Conservation (phyloP, 768 basidiomycete species). For the Suillus subalutaceus region DNA sequence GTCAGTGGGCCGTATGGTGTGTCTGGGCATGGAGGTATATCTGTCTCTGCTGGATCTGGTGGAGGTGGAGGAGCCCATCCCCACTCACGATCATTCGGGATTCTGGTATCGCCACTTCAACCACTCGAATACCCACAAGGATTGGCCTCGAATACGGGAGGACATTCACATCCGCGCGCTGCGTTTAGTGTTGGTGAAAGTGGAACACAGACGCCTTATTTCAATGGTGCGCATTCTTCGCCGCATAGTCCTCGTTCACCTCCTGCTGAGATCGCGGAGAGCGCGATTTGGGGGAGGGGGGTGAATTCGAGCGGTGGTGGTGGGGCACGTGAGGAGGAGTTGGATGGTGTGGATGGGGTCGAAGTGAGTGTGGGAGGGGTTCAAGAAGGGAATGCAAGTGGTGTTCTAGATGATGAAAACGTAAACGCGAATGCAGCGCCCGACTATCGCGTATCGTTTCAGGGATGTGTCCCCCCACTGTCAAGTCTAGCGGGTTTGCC, state of each 20-base stretch:
- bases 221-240: not conserved
- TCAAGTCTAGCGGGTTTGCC: conserved; percentile 77
- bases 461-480: conserved; percentile 88
- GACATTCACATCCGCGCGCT: conserved; percentile 8
- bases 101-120: conserved; percentile 3
- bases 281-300: conserved; percentile 55
- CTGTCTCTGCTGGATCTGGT: not conserved
- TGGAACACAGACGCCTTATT: conserved; percentile 2
- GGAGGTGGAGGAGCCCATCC: not conserved
- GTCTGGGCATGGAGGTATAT: not conserved
- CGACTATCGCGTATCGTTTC: conserved; percentile 79
- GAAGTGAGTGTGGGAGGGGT: not conserved
- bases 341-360: not conserved
- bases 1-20: not conserved
- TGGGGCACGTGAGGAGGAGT: not conserved
- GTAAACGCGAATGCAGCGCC: conserved; percentile 39
- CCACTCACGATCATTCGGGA: conserved; percentile 1
- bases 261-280: conserved; percentile 28
- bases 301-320: conserved; percentile 38
- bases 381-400: not conserved
- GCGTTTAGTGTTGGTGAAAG: not conserved
- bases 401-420: not conserved
- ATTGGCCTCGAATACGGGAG: not conserved
- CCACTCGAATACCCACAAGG: not conserved
- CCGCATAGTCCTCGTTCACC: conserved; percentile 13